Evolutionary conservation across 2,329 filamentous ascomycete genomes (phyloP).

Genomic region (Aspergillus terreus): DNA sequence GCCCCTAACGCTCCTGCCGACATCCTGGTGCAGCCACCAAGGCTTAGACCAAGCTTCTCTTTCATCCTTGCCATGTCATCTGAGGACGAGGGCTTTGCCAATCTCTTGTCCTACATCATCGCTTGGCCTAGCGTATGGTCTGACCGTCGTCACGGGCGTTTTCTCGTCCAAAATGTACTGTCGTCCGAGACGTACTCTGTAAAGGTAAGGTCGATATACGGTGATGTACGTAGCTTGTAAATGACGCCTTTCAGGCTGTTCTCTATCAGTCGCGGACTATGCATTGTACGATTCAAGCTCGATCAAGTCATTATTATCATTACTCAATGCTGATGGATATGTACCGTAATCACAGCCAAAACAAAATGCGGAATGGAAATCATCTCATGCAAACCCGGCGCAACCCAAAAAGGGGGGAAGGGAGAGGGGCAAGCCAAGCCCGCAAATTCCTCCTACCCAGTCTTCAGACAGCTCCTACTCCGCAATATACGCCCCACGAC

Average conservation of each 20-base stretch:
- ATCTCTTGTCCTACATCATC: background rate
- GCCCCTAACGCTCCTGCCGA: background rate
- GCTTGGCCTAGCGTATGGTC: background rate
- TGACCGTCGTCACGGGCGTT: too few species aligned
- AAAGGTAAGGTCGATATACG: too few species aligned
- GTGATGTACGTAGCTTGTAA: too few species aligned
- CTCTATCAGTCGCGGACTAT: too few species aligned
- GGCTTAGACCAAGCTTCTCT: background rate
- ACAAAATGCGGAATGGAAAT: background rate
- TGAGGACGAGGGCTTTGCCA: background rate
- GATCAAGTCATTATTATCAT: slow-evolving; percentile 3
- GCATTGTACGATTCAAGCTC: too few species aligned
- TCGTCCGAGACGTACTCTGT: too few species aligned
- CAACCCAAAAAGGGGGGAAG: background rate
- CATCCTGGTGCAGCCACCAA: background rate
- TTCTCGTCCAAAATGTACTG: too few species aligned
- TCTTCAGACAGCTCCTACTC: slow-evolving; percentile 51
- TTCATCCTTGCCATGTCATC: background rate
- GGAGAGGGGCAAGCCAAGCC: background rate
- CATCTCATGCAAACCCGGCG: background rate
- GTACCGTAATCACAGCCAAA: background rate
- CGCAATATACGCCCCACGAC: slow-evolving; percentile 50
- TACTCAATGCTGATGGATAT: background rate
- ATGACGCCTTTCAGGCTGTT: too few species aligned
- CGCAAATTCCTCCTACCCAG: background rate